Evolutionary conservation across 305 asterid species (phyloP).

Genomic region (Striga hermonthica): DNA sequence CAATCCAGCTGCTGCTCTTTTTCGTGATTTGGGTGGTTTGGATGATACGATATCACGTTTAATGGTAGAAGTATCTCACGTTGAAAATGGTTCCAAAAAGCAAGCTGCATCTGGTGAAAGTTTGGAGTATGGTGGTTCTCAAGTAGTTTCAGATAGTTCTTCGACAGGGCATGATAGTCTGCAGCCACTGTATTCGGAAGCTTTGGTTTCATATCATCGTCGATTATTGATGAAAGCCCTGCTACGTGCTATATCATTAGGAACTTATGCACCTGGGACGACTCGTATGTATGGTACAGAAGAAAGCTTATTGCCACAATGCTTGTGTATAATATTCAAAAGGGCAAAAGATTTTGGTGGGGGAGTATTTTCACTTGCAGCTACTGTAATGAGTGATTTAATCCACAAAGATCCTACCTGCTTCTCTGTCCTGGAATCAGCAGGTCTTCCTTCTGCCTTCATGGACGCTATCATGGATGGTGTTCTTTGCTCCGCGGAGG

Average conservation of each 20-base stretch:
- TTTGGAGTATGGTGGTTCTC: conserved; percentile 57
- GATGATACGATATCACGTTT: conserved; percentile 96
- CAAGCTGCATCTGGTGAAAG: conserved; percentile 42
- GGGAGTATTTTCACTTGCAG: conserved; percentile 95
- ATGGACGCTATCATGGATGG: conserved; percentile 96
- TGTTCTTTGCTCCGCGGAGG: conserved; percentile 91
- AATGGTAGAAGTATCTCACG: conserved; percentile 83
- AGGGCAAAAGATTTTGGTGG: conserved; percentile 99
- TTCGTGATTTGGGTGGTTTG: conserved; percentile 97
- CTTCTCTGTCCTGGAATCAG: conserved; percentile 83
- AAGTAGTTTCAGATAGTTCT: conserved; percentile 41
- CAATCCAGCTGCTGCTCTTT: conserved; percentile 98
- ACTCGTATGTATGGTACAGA: conserved; percentile 93
- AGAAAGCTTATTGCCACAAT: conserved; percentile 87
- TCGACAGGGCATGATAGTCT: conserved; percentile 56
- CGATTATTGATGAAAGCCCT: conserved; percentile 92
- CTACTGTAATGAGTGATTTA: conserved; percentile 98
- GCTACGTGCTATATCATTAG: conserved; percentile 91
- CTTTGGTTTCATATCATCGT: conserved; percentile 88
- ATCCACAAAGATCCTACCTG: conserved; percentile 99
- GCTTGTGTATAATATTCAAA: conserved; percentile 84
- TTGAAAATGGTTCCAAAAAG: conserved; percentile 69
- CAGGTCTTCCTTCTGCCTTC: conserved; percentile 95
- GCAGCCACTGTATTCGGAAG: conserved; percentile 87
- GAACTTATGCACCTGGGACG: conserved; percentile 97